These are phyloP conservation scores for Geranium brycei DNA, from an alignment of 345 rosid genomes.

Conservation along the genomic window DNA sequence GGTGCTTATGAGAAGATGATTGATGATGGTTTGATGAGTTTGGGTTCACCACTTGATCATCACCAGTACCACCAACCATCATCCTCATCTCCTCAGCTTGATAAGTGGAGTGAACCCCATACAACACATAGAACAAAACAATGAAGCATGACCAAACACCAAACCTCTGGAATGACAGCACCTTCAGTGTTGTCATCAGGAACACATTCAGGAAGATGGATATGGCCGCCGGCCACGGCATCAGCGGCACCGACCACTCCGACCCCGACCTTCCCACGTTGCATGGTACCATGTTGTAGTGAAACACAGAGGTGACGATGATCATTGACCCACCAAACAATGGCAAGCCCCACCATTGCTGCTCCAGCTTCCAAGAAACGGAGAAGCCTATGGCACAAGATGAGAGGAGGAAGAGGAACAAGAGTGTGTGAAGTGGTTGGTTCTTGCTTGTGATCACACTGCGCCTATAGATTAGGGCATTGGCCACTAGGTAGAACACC, in stretches of 20 bases:
- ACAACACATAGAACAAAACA: constrained; percentile 55
- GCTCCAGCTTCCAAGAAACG: constrained; percentile 47
- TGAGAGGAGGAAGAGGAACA: constrained; percentile 66
- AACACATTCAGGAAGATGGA: constrained; percentile 68
- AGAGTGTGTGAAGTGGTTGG: constrained; percentile 40
- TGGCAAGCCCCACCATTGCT: constrained; percentile 42
- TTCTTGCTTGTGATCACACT: constrained; percentile 34
- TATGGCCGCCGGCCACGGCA: constrained; percentile 86
- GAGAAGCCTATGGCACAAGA: constrained; percentile 45
- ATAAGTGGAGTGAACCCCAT: constrained; percentile 81
- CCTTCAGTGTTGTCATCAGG: constrained; percentile 55
- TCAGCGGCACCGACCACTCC: constrained; percentile 68
- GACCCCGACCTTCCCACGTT: not conserved
- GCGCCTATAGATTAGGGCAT: constrained; percentile 67
- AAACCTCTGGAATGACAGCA: constrained; percentile 48
- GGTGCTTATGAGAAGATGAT: no score
- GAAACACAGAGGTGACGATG: constrained; percentile 36
- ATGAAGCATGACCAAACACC: constrained; percentile 60
- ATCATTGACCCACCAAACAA: constrained; percentile 30
- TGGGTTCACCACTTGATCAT: constrained; percentile 8
- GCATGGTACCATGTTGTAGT: constrained; percentile 19
- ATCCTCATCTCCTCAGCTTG: constrained; percentile 57
- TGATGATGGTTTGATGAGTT: constrained; percentile 23
- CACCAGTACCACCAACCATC: constrained; percentile 4
- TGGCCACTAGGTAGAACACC: constrained; percentile 83